A percentile compares a stretch with the other conserved stretches of the same genome.
Evolutionary conservation across 352 stramenopile genomes (phyloP).

Genomic region (Globisporangium cystogenes): DNA sequence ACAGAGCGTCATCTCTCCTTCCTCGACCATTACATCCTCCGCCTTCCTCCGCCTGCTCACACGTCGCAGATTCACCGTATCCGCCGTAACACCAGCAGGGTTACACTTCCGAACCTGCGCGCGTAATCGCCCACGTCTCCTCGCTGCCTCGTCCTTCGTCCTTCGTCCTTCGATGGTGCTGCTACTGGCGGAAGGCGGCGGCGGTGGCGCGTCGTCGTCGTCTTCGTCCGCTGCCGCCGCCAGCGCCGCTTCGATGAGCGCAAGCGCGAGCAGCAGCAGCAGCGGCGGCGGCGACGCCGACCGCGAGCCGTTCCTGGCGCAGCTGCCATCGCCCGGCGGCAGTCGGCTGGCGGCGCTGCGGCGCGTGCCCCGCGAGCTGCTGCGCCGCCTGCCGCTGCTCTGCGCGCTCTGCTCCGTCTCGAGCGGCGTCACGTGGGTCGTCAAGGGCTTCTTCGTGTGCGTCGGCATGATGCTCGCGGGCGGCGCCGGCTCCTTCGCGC

Average conservation of each 20-base stretch:
- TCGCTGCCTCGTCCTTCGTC: neutral
- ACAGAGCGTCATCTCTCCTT: no score
- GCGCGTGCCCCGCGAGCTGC: constrained; percentile 5
- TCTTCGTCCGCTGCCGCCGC: neutral
- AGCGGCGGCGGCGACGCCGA: neutral
- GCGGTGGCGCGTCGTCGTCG: neutral
- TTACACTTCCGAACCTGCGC: no score
- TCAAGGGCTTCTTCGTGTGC: constrained; percentile 43
- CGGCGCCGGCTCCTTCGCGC: constrained; percentile 55
- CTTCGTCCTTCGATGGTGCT: neutral
- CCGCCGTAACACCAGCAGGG: no score
- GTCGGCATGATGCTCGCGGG: constrained; percentile 51
- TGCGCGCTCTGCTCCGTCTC: constrained; percentile 13
- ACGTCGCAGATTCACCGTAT: no score
- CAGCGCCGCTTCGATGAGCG: no score
- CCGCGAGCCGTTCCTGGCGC: constrained; percentile 4
- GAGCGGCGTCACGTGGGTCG: constrained; percentile 24
- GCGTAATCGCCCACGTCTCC: neutral
- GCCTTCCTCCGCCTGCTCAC: no score
- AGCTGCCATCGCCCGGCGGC: neutral
- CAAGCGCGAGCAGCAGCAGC: neutral
- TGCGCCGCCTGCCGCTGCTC: constrained; percentile 4
- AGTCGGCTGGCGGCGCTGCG: constrained; percentile 1
- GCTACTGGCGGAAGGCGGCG: neutral
- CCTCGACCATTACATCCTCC: no score